These are phyloP conservation scores for Leccinum disarticulatum DNA, from an alignment of 768 basidiomycete species.

Conservation along the genomic window DNA sequence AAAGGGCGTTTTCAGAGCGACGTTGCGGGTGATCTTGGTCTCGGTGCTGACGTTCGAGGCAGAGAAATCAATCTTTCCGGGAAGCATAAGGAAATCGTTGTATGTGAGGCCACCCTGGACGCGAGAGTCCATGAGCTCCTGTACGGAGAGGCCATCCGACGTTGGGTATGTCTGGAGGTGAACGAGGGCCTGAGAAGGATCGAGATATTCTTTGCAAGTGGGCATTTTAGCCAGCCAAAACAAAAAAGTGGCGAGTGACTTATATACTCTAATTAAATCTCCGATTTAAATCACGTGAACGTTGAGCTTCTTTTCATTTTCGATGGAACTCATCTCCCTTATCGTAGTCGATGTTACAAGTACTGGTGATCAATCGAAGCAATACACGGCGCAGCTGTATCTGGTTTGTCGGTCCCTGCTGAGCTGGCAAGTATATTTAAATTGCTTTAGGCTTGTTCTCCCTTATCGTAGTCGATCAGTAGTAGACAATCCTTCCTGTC, in stretches of 20 bases:
- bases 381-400: too few species aligned
- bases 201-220: conserved; percentile 46
- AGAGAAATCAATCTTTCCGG: conserved; percentile 94
- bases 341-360: too few species aligned
- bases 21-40: conserved; percentile 86
- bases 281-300: conserved; percentile 17
- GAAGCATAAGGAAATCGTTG: conserved; percentile 93
- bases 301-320: too few species aligned
- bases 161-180: conserved; percentile 69
- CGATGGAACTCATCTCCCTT: too few species aligned
- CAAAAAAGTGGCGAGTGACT: neutral
- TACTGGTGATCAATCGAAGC: too few species aligned
- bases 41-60: conserved; percentile 80
- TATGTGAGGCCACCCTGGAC: conserved; percentile 93
- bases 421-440: too few species aligned
- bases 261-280: conserved; percentile 17
- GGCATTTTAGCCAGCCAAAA: conserved; percentile 35
- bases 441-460: too few species aligned
- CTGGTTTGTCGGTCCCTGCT: too few species aligned
- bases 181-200: conserved; percentile 70
- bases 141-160: conserved; percentile 80
- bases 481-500: too few species aligned
- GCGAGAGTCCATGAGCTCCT: conserved; percentile 85
- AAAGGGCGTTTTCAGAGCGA: conserved; percentile 91
- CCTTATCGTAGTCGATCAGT: too few species aligned